Conservation (phyloP, 257 asterid species). For the Scutellaria galericulata region DNA sequence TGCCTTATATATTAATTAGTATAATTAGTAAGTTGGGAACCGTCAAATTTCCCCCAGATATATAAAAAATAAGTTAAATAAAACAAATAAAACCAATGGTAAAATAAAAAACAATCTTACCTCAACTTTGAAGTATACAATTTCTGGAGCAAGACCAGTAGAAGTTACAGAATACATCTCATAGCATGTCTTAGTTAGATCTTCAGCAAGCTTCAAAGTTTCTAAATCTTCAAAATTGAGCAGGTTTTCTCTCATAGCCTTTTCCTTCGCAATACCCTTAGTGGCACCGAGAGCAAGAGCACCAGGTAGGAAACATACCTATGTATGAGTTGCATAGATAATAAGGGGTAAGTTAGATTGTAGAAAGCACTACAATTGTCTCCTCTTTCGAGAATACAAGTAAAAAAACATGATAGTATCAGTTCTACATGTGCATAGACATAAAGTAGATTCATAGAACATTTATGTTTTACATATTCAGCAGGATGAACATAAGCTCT, state of each 20-base stretch:
- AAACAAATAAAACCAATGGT: constrained; percentile 8
- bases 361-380: background rate
- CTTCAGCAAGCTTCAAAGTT: constrained; percentile 93
- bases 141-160: constrained; percentile 97
- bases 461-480: constrained; percentile 25
- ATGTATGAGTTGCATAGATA: constrained; percentile 19
- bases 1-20: background rate
- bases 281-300: constrained; percentile 98
- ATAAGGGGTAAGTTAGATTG: constrained; percentile 11
- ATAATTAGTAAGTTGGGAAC: background rate
- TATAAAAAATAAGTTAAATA: background rate
- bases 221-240: constrained; percentile 88
- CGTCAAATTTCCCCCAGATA: constrained; percentile 16
- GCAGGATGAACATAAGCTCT: background rate
- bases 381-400: constrained; percentile 20
- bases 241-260: constrained; percentile 72
- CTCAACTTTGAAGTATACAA: constrained; percentile 81
- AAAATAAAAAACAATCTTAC: constrained; percentile 45
- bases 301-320: constrained; percentile 99
- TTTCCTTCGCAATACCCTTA: constrained; percentile 73
- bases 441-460: background rate
- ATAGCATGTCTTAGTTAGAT: constrained; percentile 80
- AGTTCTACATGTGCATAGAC: constrained; percentile 12
- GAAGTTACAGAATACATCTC: constrained; percentile 89
- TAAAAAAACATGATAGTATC: background rate